Conservation (phyloP, 306 rosid species). For the Sicyos edulis region DNA sequence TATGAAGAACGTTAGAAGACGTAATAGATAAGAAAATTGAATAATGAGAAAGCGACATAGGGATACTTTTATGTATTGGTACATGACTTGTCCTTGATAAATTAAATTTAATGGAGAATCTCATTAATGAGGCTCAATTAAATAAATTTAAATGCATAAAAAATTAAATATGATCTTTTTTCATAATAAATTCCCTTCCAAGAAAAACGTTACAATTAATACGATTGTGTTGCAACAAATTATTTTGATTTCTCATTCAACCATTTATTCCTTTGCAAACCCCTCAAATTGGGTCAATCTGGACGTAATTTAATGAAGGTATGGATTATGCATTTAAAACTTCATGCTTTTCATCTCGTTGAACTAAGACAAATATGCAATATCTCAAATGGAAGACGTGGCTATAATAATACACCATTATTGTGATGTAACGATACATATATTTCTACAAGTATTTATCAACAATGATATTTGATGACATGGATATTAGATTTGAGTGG, state of each 20-base stretch:
- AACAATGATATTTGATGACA: background rate
- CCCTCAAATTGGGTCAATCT: too few relatives aligned
- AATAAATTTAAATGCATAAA: background rate
- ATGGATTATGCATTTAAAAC: too few relatives aligned
- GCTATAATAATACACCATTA: background rate
- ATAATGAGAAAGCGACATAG: constrained; percentile 11
- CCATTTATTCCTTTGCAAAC: background rate
- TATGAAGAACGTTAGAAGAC: background rate
- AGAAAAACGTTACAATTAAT: background rate
- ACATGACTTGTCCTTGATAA: too few relatives aligned
- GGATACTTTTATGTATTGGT: background rate
- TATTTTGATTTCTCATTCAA: background rate
- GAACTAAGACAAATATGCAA: too few relatives aligned
- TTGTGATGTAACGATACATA: background rate
- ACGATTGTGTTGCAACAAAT: background rate
- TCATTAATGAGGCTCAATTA: background rate
- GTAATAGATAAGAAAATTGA: constrained; percentile 4
- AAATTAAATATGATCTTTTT: background rate
- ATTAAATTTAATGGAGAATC: background rate
- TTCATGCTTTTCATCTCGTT: background rate
- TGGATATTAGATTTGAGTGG: background rate
- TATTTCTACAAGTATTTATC: background rate
- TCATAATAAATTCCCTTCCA: background rate
- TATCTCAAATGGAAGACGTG: background rate
- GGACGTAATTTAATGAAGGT: too few relatives aligned